These are phyloP conservation scores for Pseudogymnoascus destructans DNA, from an alignment of 2,329 filamentous ascomycete species.

Conservation along the genomic window DNA sequence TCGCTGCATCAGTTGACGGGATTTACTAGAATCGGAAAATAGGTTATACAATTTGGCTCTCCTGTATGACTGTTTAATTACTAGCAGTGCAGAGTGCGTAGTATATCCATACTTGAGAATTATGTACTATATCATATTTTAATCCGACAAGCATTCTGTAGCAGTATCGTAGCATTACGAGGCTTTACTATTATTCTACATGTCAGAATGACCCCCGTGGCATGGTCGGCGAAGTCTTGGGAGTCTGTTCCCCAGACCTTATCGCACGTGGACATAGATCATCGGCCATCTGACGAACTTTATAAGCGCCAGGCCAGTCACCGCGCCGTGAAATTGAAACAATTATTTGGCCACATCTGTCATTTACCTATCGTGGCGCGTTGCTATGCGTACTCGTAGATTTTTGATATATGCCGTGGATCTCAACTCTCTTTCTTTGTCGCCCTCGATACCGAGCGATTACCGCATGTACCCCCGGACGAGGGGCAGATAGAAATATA, in stretches of 20 bases:
- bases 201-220: neutral
- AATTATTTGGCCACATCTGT: neutral
- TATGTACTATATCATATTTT: neutral
- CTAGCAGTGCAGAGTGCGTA: too few relatives aligned
- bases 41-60: neutral
- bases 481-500: constrained; percentile 6
- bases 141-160: neutral
- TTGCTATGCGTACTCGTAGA: neutral
- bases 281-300: neutral
- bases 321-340: neutral
- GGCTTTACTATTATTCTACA: neutral
- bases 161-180: neutral
- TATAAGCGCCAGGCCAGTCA: neutral
- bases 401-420: neutral
- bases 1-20: neutral
- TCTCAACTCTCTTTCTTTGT: neutral
- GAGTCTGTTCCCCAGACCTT: neutral
- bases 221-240: neutral
- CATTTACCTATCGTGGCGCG: neutral
- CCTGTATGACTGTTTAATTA: too few relatives aligned
- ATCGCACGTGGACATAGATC: constrained; percentile 2
- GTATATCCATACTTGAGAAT: too few relatives aligned
- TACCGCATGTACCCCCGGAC: neutral
- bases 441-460: neutral
- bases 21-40: neutral